Conservation (phyloP, 768 basidiomycete genomes). For the Xerocomus potaroensis region DNA sequence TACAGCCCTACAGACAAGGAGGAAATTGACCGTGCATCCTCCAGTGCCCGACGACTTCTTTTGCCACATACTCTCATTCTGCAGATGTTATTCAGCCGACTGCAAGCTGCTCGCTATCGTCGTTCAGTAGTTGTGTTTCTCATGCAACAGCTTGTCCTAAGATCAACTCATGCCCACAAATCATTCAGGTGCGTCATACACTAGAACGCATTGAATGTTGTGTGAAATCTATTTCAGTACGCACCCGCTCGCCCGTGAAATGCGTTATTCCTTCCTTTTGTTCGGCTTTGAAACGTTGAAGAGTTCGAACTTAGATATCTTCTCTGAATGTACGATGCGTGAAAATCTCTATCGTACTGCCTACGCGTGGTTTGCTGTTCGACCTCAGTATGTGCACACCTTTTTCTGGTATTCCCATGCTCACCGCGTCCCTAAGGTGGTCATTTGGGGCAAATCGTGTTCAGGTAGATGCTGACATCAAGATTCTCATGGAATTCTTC, state of each 20-base stretch:
- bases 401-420: neutral
- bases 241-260: constrained; percentile 87
- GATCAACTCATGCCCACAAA: constrained; percentile 67
- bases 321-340: constrained; percentile 72
- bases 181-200: constrained; percentile 60
- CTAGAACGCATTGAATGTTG: neutral
- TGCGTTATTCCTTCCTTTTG: constrained; percentile 83
- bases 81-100: constrained; percentile 84
- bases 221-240: constrained; percentile 48
- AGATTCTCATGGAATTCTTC: constrained; percentile 80
- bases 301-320: constrained; percentile 80
- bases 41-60: constrained; percentile 69
- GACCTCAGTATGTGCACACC: constrained; percentile 73
- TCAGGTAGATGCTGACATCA: constrained; percentile 86
- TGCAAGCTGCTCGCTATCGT: constrained; percentile 91
- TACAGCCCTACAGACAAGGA: constrained; percentile 91
- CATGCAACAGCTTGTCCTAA: constrained; percentile 77
- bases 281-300: constrained; percentile 92
- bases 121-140: constrained; percentile 80
- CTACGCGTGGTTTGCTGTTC: constrained; percentile 88
- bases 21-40: constrained; percentile 66
- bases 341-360: constrained; percentile 75
- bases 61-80: constrained; percentile 81
- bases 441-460: constrained; percentile 92
- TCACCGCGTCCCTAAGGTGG: constrained; percentile 57